phyloP scores from a whole-genome alignment of 2,329 filamentous ascomycete genomes.

The Clonostachys byssicola region DNA sequence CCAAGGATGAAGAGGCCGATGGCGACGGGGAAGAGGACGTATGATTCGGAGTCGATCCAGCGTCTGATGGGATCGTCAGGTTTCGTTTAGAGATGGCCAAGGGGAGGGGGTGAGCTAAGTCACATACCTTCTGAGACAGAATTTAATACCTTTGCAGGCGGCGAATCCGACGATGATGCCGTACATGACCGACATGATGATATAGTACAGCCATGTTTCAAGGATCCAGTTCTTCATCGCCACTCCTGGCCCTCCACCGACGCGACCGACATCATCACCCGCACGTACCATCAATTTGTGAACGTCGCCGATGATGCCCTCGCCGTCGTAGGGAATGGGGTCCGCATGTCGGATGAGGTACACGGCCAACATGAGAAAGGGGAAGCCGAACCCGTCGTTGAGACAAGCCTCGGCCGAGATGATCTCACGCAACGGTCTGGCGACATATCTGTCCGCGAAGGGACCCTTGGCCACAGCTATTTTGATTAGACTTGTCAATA shows the following conservation, averaged over 20 bases:
- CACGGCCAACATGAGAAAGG: conserved; percentile 54
- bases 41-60: conserved; percentile 53
- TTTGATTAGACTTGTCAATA: too few relatives aligned
- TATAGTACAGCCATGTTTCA: conserved; percentile 57
- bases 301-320: neutral
- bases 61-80: conserved; percentile 4
- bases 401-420: conserved; percentile 39
- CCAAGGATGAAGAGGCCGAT: conserved; percentile 54
- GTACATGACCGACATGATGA: conserved; percentile 47
- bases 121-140: conserved; percentile 19
- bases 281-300: conserved; percentile 9
- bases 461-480: conserved; percentile 45
- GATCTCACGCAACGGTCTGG: conserved; percentile 52
- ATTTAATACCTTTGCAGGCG: conserved; percentile 41
- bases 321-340: conserved; percentile 13
- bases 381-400: conserved; percentile 22
- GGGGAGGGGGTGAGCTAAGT: conserved; percentile 14
- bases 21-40: conserved; percentile 45
- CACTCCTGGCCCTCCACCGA: conserved; percentile 44
- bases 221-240: conserved; percentile 54
- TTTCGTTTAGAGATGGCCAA: neutral
- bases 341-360: conserved; percentile 50
- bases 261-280: conserved; percentile 38
- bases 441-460: conserved; percentile 59
- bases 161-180: conserved; percentile 45